A percentile compares a stretch with the other conserved stretches of the same genome.
These are phyloP conservation scores for Reutealis trisperma DNA, from an alignment of 345 rosid species.

Conservation along the genomic window DNA sequence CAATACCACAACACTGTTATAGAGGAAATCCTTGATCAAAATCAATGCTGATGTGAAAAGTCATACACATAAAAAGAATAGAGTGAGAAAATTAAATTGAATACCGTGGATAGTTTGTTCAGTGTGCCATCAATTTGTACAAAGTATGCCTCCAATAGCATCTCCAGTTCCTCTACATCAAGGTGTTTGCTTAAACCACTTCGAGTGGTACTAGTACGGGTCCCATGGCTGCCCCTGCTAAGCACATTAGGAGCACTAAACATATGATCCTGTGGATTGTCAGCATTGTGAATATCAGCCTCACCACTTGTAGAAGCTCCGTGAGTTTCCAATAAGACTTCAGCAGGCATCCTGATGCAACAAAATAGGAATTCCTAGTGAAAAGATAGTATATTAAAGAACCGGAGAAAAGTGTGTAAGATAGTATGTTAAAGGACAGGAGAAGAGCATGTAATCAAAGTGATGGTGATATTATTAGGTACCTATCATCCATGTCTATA, in stretches of 20 bases:
- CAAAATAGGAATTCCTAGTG: conserved; percentile 2
- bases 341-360: conserved; percentile 50
- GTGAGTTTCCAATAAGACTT: conserved; percentile 42
- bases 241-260: conserved; percentile 45
- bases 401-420: background rate
- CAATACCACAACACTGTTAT: background rate
- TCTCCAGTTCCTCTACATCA: conserved; percentile 90
- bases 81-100: background rate
- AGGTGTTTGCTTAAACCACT: conserved; percentile 70
- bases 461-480: conserved; percentile 2
- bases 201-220: conserved; percentile 57
- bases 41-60: background rate
- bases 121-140: conserved; percentile 90
- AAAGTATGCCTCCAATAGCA: conserved; percentile 97
- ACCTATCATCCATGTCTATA: conserved; percentile 65
- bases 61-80: background rate
- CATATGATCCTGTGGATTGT: conserved; percentile 47
- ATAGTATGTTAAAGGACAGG: background rate
- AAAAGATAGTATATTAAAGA: background rate
- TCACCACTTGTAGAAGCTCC: conserved; percentile 37
- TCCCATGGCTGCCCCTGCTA: conserved; percentile 61
- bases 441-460: background rate
- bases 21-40: background rate
- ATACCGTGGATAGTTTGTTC: conserved; percentile 90
- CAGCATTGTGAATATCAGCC: conserved; percentile 43